phyloP scores from a whole-genome alignment of 495 filamentous ascomycete species.

The Xanthoparmelia taractica region DNA sequence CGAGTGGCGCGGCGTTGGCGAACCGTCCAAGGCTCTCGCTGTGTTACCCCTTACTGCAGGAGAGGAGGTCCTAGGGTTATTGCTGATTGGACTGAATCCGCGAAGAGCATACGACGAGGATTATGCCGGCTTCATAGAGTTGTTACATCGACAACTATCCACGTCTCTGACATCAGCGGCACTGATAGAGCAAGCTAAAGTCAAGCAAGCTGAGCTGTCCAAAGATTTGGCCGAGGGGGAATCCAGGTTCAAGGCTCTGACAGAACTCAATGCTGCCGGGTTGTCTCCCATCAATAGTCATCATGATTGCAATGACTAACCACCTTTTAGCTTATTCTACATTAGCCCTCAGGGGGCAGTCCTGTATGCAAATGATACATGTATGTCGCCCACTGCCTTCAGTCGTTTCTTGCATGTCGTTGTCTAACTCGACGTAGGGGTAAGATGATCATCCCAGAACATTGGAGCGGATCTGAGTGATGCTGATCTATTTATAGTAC shows the following conservation, averaged over 20 bases:
- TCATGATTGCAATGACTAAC: not conserved
- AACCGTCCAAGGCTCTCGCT: slow-evolving; percentile 53
- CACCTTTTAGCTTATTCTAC: slow-evolving; percentile 57
- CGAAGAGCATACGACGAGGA: not conserved
- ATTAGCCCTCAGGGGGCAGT: slow-evolving; percentile 53
- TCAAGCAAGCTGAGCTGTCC: slow-evolving; percentile 57
- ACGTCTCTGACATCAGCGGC: slow-evolving; percentile 63
- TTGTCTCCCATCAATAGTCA: not conserved
- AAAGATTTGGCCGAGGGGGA: slow-evolving; percentile 63
- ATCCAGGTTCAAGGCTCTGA: slow-evolving; percentile 45
- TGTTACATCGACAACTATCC: slow-evolving; percentile 58
- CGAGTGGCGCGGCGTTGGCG: slow-evolving; percentile 54
- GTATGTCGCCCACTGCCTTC: slow-evolving; percentile 56
- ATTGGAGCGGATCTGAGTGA: too few relatives aligned
- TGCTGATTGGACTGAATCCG: not conserved
- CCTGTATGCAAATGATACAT: slow-evolving; percentile 62
- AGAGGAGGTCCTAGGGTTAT: slow-evolving; percentile 34
- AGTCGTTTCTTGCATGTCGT: slow-evolving; percentile 30
- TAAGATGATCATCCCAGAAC: not conserved
- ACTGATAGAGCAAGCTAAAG: slow-evolving; percentile 61
- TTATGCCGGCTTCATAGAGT: slow-evolving; percentile 33
- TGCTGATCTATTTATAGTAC: not conserved
- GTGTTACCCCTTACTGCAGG: slow-evolving; percentile 60
- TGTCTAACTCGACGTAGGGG: not conserved
- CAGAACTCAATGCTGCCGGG: slow-evolving; percentile 22